Evolutionary conservation across 768 basidiomycete species (phyloP).

Genomic region (Phallus indusiatus): DNA sequence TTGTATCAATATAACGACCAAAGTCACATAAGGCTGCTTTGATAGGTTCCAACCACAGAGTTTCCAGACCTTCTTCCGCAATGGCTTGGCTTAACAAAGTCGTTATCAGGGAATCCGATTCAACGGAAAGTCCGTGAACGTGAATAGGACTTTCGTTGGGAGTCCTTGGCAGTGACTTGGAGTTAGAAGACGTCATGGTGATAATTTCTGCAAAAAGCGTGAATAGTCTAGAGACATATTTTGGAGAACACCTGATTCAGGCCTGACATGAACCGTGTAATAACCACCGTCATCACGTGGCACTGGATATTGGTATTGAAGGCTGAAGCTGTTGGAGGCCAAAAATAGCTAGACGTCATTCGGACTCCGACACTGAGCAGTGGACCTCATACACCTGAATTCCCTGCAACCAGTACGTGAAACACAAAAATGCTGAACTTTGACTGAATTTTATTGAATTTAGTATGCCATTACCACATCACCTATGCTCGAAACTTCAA

Average conservation of each 20-base stretch:
- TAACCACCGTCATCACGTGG: too few relatives aligned
- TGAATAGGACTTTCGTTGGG: neutral
- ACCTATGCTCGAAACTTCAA: slow-evolving; percentile 84
- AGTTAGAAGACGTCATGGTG: neutral
- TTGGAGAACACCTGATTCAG: too few relatives aligned
- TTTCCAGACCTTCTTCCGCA: slow-evolving; percentile 9
- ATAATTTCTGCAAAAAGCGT: neutral
- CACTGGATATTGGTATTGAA: too few relatives aligned
- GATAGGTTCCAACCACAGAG: slow-evolving; percentile 33
- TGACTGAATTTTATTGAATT: neutral
- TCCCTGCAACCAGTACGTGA: neutral
- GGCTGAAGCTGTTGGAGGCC: too few relatives aligned
- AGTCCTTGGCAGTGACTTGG: neutral
- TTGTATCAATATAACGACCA: slow-evolving; percentile 27
- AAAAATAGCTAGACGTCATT: too few relatives aligned
- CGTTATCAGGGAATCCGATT: neutral
- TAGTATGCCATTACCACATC: slow-evolving; percentile 56
- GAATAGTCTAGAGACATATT: too few relatives aligned
- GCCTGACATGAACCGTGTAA: too few relatives aligned
- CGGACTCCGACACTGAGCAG: too few relatives aligned
- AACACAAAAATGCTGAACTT: neutral
- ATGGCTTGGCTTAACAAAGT: neutral
- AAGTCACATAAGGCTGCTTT: slow-evolving; percentile 42
- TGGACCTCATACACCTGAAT: too few relatives aligned
- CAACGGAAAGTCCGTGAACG: neutral